Evolutionary conservation across 2,329 filamentous ascomycete genomes (phyloP).

Genomic region (Colletotrichum sp.): DNA sequence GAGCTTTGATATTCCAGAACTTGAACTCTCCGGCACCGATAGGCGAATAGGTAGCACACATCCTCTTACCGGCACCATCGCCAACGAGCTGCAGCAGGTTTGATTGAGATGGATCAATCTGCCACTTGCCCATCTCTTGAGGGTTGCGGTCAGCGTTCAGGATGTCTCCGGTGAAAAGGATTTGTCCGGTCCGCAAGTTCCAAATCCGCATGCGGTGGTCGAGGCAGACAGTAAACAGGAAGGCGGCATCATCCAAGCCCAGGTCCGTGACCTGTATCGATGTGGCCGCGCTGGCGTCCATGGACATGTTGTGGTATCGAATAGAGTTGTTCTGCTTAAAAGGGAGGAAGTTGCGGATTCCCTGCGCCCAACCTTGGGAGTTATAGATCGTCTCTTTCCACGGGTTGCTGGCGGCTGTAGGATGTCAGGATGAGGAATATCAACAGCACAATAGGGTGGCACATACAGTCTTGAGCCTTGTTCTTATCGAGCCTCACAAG

Average conservation of each 20-base stretch:
- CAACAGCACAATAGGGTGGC: background rate
- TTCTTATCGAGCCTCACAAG: constrained; percentile 73
- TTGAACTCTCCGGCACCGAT: constrained; percentile 91
- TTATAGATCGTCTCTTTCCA: constrained; percentile 80
- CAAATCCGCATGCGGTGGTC: constrained; percentile 90
- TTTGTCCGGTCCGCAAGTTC: constrained; percentile 82
- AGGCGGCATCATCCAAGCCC: constrained; percentile 54
- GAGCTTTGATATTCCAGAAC: constrained; percentile 79
- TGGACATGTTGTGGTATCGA: constrained; percentile 65
- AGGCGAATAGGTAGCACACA: constrained; percentile 85
- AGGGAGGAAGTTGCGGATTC: constrained; percentile 68
- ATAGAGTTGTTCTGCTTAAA: constrained; percentile 70
- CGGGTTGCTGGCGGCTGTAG: constrained; percentile 32
- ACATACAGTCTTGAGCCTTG: constrained; percentile 51
- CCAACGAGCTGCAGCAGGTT: constrained; percentile 78
- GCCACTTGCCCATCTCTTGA: constrained; percentile 74
- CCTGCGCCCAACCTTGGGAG: constrained; percentile 74
- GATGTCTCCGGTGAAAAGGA: constrained; percentile 79
- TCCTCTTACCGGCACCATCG: constrained; percentile 53
- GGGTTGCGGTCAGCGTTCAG: constrained; percentile 70
- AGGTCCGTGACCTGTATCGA: constrained; percentile 62
- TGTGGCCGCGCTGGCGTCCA: constrained; percentile 72
- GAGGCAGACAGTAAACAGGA: constrained; percentile 81
- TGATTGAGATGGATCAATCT: constrained; percentile 78
- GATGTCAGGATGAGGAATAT: constrained; percentile 21